Evolutionary conservation across 2,329 filamentous ascomycete species (phyloP).

Genomic region (Pestalotiopsis sp.): DNA sequence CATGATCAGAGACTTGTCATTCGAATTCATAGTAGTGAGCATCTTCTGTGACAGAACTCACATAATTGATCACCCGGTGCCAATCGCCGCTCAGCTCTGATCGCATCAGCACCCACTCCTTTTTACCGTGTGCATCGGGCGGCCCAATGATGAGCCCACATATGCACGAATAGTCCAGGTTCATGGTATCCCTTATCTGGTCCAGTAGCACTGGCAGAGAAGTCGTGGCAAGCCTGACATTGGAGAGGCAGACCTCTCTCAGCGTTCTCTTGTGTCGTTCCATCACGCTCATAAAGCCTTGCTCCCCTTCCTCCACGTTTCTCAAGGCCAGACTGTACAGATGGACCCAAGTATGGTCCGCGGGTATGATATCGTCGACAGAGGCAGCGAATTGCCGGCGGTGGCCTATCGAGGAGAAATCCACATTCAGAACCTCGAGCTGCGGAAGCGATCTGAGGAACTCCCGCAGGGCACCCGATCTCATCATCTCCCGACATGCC

Average conservation of each 20-base stretch:
- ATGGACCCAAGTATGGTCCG: constrained; percentile 25
- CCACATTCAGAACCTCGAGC: constrained; percentile 24
- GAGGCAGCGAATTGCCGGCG: neutral
- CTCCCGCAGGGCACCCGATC: constrained; percentile 7
- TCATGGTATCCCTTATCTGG: constrained; percentile 25
- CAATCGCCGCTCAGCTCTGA: neutral
- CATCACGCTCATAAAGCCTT: constrained; percentile 25
- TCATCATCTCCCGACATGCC: neutral
- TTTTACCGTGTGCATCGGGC: neutral
- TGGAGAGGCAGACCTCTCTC: constrained; percentile 24
- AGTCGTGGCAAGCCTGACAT: constrained; percentile 23
- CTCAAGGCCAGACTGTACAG: constrained; percentile 25
- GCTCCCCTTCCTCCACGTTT: constrained; percentile 23
- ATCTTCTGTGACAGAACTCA: neutral
- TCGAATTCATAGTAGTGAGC: no score
- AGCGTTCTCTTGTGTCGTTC: constrained; percentile 27
- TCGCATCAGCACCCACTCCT: neutral
- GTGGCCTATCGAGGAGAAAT: constrained; percentile 18
- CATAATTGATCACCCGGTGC: neutral
- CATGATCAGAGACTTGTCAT: no score
- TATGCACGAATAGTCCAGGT: constrained; percentile 25
- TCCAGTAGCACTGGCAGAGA: constrained; percentile 28
- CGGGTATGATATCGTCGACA: constrained; percentile 12
- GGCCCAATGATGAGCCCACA: constrained; percentile 19
- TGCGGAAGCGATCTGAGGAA: constrained; percentile 25